A percentile compares a stretch with the other conserved stretches of the same genome.
Conservation (phyloP, 164 flowering plant genomes). For the Vitis riparia region DNA sequence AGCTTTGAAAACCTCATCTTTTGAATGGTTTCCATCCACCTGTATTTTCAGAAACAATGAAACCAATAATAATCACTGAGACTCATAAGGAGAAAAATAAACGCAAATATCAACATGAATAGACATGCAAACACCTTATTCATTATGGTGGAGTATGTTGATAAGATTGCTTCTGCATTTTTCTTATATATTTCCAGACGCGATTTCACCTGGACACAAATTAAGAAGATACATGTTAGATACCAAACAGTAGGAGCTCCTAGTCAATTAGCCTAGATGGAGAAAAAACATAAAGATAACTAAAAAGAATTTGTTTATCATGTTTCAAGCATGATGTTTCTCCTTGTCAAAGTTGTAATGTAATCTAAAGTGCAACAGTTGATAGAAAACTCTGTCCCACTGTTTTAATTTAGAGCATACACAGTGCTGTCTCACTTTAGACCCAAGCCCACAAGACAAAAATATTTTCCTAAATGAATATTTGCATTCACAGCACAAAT, state of each 20-base stretch:
- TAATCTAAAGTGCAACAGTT: too few relatives aligned
- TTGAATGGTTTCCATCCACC: constrained; percentile 81
- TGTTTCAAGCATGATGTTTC: too few relatives aligned
- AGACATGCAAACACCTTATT: constrained; percentile 39
- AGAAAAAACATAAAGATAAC: not conserved
- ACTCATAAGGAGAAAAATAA: constrained; percentile 1
- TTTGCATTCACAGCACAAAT: too few relatives aligned
- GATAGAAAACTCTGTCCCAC: too few relatives aligned
- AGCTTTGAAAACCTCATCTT: constrained; percentile 65
- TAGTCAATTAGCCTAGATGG: not conserved
- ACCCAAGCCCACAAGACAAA: too few relatives aligned
- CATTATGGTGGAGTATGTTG: constrained; percentile 52
- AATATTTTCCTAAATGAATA: too few relatives aligned
- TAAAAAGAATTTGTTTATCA: too few relatives aligned
- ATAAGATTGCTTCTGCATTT: constrained; percentile 57
- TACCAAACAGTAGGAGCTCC: not conserved
- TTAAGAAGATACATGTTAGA: constrained; percentile 4
- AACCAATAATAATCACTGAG: constrained; percentile 5
- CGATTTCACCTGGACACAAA: constrained; percentile 52
- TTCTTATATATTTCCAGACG: constrained; percentile 63
- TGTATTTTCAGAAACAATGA: constrained; percentile 20
- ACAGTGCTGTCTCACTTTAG: too few relatives aligned
- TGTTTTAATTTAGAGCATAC: too few relatives aligned
- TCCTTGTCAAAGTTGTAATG: too few relatives aligned
- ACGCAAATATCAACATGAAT: not conserved